A percentile compares a stretch with the other conserved stretches of the same genome.
Evolutionary conservation across 176 grass and related monocot species (phyloP).

Genomic region (Microstegium vimineum): DNA sequence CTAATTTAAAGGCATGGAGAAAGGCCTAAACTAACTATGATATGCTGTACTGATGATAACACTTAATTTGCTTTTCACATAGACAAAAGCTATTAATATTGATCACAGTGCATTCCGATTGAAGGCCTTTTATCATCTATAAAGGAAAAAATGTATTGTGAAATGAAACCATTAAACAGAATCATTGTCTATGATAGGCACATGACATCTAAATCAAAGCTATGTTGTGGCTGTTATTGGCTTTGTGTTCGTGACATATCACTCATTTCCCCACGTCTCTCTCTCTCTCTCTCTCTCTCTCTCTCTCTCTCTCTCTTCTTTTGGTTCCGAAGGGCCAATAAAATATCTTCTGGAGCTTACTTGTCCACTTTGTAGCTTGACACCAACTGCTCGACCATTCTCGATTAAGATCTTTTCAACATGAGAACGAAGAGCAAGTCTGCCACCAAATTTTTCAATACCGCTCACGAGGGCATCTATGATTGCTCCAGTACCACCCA

Average conservation of each 20-base stretch:
- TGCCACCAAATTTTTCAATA: constrained; percentile 78
- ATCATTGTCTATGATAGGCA: constrained; percentile 14
- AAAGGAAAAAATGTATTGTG: constrained; percentile 4
- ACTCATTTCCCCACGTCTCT: background rate
- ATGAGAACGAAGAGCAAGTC: constrained; percentile 69
- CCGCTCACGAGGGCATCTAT: constrained; percentile 81
- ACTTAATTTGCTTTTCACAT: constrained; percentile 1
- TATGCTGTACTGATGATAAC: constrained; percentile 9
- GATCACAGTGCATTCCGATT: background rate
- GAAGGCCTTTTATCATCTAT: constrained; percentile 12
- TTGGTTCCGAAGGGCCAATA: background rate
- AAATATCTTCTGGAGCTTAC: constrained; percentile 35
- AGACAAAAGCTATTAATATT: constrained; percentile 1
- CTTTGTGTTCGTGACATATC: background rate
- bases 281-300: background rate
- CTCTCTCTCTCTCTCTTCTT: background rate
- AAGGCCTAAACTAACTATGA: constrained; percentile 18
- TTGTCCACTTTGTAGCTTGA: constrained; percentile 77
- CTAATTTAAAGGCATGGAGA: constrained; percentile 31
- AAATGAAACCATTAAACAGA: background rate
- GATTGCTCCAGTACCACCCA: constrained; percentile 74
- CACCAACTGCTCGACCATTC: constrained; percentile 79
- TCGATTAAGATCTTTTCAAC: constrained; percentile 79
- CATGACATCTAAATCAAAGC: constrained; percentile 1
- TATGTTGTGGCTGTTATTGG: constrained; percentile 2